Base-by-base conservation (phyloP, 1,284 basidiomycete genomes). In the Boletus hoseneyae region DNA sequence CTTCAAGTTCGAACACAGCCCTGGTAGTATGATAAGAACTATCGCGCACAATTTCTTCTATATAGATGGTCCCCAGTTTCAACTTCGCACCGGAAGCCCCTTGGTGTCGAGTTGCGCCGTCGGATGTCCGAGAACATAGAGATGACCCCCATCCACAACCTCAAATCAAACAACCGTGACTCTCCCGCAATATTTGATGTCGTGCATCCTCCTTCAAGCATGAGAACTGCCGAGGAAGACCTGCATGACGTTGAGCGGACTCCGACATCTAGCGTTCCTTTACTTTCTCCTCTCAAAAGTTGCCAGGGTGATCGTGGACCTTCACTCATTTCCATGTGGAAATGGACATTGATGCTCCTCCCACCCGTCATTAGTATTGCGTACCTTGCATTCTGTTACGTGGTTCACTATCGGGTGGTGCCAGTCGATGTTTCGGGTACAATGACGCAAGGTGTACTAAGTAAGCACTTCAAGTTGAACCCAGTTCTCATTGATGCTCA, bases 321-420 rank as follows among this genome's bases (percentile, higher is more conserved):
- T 12, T 30, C 21, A 5, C 13, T 57, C 36, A n/a, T 15, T 32
- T 39, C 34, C 16, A 2, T 25, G 25, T 41, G 36, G 40, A 38
- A 54, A 32, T 47, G 43, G 50, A 34, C 19, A 21, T 11, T 34
- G 34, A 16, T 43, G 7, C 4, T 57, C 23, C 15, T 53, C 2
- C 27, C 30, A n/a, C 46, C 51, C 13, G 6, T 19, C 8, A 36
- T 56, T 8, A 47, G 23, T 5, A 23, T 57, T 15, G 44, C 21
- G 1, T 56, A 57, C 21, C 55, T 56, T 19, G 27, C 42, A 1
- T 56, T 56, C 27, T 56, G 54, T 18, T 56, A 53, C 15, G 41
- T 40, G 30, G 54, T 54, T 34, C 54, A 56, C 32, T 47, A 57
- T 38, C 55, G 32, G 11, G 34, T 57, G 9, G 54, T 56, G 3